Conservation (phyloP, 805 yeast genomes). For the Nakazawaea wickerhamii region DNA sequence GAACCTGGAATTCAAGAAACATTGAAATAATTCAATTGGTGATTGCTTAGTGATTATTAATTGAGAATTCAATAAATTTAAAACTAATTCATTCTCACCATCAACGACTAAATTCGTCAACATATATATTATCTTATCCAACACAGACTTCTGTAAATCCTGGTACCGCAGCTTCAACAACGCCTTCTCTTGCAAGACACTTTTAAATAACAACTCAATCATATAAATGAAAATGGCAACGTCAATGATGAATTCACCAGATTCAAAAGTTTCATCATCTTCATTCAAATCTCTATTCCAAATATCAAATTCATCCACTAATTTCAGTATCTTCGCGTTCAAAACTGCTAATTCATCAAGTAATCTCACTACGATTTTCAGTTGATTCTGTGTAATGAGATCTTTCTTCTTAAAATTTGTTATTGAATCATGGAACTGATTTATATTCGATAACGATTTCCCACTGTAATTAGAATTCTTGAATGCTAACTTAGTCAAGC, state of each 20-base stretch:
- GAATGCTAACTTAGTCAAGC: conserved; percentile 24
- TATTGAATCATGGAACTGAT: conserved; percentile 16
- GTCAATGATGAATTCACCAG: conserved; percentile 3
- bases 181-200: conserved; percentile 13
- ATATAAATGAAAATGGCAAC: conserved; percentile 17
- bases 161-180: conserved; percentile 15
- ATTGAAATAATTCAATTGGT: conserved; percentile 20
- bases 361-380: conserved; percentile 20
- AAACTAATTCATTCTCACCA: conserved; percentile 24
- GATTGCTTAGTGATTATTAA: conserved; percentile 17
- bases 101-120: conserved; percentile 20
- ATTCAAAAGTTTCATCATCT: conserved; percentile 16
- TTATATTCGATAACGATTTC: conserved; percentile 17
- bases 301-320: conserved; percentile 14
- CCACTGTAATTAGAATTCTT: conserved; percentile 23
- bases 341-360: conserved; percentile 22
- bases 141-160: conserved; percentile 16
- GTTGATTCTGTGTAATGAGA: conserved; percentile 16
- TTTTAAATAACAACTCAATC: conserved; percentile 18
- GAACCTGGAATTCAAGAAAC: conserved; percentile 21
- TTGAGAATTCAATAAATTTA: conserved; percentile 22
- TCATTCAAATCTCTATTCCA: conserved; percentile 22
- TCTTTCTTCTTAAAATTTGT: conserved; percentile 7
- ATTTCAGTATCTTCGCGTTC: not conserved
- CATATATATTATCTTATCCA: conserved; percentile 18